A percentile compares a stretch with the other conserved stretches of the same genome.
Conservation (phyloP, 2,329 filamentous ascomycete genomes). For the Fusarium nanum region DNA sequence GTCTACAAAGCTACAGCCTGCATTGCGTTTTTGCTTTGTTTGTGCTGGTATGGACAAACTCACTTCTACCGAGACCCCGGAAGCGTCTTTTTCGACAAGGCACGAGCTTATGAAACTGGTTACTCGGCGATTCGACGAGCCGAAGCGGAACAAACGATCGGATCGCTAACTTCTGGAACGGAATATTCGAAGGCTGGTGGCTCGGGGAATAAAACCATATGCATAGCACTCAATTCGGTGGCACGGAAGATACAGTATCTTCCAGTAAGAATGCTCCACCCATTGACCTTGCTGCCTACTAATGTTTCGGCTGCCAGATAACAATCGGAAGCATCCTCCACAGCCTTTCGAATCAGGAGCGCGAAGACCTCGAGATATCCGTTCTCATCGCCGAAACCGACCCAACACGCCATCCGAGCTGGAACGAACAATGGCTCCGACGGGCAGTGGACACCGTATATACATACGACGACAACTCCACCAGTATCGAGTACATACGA, state of each 20-base stretch:
- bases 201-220: constrained; percentile 7
- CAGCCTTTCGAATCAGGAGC: constrained; percentile 9
- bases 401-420: constrained; percentile 10
- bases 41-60: constrained; percentile 10
- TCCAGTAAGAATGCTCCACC: neutral
- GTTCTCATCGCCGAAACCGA: constrained; percentile 24
- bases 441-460: constrained; percentile 14
- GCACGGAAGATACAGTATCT: constrained; percentile 24
- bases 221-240: constrained; percentile 16
- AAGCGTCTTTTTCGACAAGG: constrained; percentile 20
- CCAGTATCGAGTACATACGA: neutral
- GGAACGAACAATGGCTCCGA: constrained; percentile 18
- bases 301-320: neutral
- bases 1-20: neutral
- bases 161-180: neutral
- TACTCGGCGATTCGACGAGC: constrained; percentile 4
- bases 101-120: constrained; percentile 11
- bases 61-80: constrained; percentile 26
- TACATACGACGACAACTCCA: constrained; percentile 1
- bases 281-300: rapidly evolving
- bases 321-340: constrained; percentile 23
- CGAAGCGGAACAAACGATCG: constrained; percentile 3
- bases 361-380: constrained; percentile 16
- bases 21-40: constrained; percentile 2
- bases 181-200: rapidly evolving